Conservation (phyloP, 1,139 yeast species). For the Casaregolazyma suthepensis region DNA sequence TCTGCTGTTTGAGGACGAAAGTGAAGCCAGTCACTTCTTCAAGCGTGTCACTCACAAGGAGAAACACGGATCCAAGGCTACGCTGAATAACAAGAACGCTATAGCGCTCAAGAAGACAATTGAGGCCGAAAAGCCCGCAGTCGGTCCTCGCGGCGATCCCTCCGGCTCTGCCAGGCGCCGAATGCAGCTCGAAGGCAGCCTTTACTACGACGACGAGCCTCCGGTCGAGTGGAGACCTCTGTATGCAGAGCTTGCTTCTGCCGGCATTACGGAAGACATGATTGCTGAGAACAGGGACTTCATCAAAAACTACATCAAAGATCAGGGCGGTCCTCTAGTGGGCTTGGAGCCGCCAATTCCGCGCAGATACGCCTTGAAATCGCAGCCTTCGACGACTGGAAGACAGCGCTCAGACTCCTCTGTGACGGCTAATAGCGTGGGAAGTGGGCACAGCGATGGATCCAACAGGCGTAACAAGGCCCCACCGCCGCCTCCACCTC, state of each 20-base stretch:
- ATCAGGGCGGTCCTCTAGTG: constrained; percentile 79
- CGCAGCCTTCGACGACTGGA: constrained; percentile 10
- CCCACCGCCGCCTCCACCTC: constrained; percentile 45
- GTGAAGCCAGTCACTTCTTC: constrained; percentile 79
- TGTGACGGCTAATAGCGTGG: constrained; percentile 13
- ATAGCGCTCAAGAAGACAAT: constrained; percentile 55
- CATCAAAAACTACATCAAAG: constrained; percentile 66
- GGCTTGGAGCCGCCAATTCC: constrained; percentile 86
- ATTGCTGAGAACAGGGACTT: constrained; percentile 81
- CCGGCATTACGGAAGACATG: constrained; percentile 85
- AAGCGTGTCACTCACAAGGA: constrained; percentile 70
- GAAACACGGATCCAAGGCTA: constrained; percentile 81
- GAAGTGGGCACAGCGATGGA: constrained; percentile 19
- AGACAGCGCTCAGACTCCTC: constrained; percentile 18
- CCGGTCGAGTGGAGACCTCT: constrained; percentile 83
- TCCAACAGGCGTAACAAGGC: constrained; percentile 29
- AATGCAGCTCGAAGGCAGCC: constrained; percentile 47
- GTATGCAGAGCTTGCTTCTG: constrained; percentile 64
- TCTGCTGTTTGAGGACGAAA: constrained; percentile 77
- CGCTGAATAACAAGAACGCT: constrained; percentile 80
- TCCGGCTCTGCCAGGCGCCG: constrained; percentile 41
- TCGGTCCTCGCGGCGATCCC: constrained; percentile 70
- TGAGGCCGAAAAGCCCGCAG: constrained; percentile 34
- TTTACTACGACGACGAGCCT: constrained; percentile 72
- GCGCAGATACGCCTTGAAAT: constrained; percentile 40